Evolutionary conservation across 148 eudicot species (phyloP).

Genomic region (Diospyros kaki): DNA sequence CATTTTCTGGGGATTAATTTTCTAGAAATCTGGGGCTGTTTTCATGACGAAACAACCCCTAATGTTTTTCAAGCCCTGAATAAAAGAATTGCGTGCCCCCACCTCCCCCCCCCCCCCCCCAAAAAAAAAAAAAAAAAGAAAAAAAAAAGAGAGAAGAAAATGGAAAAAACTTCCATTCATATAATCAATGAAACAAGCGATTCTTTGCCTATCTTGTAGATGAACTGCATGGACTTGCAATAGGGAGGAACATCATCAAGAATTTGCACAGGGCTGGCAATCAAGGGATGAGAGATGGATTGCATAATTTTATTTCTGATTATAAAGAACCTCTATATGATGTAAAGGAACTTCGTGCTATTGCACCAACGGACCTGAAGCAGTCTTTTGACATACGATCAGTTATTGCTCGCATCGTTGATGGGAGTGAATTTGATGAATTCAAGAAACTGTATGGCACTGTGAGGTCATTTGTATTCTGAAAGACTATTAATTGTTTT

Average conservation of each 20-base stretch:
- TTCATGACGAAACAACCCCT: too few species aligned
- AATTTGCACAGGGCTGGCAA: constrained; percentile 82
- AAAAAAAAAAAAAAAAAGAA: too few species aligned
- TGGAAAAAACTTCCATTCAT: not conserved
- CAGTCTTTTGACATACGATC: constrained; percentile 90
- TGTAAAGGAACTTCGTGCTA: constrained; percentile 73
- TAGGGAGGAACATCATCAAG: constrained; percentile 84
- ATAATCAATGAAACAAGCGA: not conserved
- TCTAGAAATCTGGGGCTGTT: too few species aligned
- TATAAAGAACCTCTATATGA: constrained; percentile 82
- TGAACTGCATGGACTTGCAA: constrained; percentile 92
- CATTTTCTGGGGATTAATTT: too few species aligned
- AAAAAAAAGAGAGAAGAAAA: too few species aligned
- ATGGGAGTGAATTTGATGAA: constrained; percentile 98
- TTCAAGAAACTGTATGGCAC: constrained; percentile 99
- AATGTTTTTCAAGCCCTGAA: too few species aligned
- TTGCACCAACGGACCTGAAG: constrained; percentile 91
- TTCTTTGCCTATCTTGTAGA: constrained; percentile 44
- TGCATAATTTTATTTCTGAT: constrained; percentile 29
- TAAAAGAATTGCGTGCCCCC: too few species aligned
- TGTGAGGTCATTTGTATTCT: constrained; percentile 61
- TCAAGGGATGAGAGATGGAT: constrained; percentile 27
- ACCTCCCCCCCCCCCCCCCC: too few species aligned
- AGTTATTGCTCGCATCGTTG: constrained; percentile 87
- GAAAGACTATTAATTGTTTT: not conserved